phyloP scores from a whole-genome alignment of 176 grass and related monocot genomes.

The Puya raimondii region DNA sequence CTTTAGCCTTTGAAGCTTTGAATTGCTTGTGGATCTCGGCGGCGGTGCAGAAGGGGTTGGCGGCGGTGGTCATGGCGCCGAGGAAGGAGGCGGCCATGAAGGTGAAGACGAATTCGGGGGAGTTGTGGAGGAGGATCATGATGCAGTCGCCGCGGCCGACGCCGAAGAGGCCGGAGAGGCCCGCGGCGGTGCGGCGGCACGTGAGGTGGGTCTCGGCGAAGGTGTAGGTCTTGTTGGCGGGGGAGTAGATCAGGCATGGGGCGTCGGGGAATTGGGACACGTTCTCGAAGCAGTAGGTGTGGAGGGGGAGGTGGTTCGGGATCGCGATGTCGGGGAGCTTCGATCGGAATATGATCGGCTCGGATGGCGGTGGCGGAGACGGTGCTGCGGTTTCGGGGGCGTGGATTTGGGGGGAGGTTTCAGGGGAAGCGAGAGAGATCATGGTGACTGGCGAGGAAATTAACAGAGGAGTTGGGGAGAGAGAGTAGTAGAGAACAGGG shows the following conservation, averaged over 20 bases:
- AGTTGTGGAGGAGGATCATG: conserved; percentile 40
- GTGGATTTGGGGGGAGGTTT: conserved; percentile 16
- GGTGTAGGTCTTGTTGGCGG: conserved; percentile 21
- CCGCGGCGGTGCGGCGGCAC: conserved; percentile 20
- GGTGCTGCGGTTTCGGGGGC: neutral
- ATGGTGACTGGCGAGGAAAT: conserved; percentile 21
- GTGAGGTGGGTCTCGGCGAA: conserved; percentile 30
- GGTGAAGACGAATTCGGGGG: conserved; percentile 23
- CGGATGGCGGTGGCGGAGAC: neutral
- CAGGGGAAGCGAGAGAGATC: conserved; percentile 27
- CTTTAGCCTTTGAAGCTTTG: conserved; percentile 22
- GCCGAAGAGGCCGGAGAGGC: conserved; percentile 18
- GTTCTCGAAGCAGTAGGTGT: conserved; percentile 41
- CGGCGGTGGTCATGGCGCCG: conserved; percentile 28
- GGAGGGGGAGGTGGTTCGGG: conserved; percentile 30
- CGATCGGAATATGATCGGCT: conserved; percentile 24
- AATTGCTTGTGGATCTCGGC: conserved; percentile 39
- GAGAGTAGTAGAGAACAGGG: conserved; percentile 11
- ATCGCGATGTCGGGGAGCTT: conserved; percentile 35
- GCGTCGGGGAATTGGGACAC: conserved; percentile 14
- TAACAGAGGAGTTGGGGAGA: neutral
- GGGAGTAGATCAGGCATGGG: conserved; percentile 28
- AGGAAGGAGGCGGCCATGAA: conserved; percentile 43
- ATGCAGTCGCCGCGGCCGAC: conserved; percentile 16
- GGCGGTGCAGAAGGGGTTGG: conserved; percentile 31